A percentile compares a stretch with the other conserved stretches of the same genome.
Conservation (phyloP, 2,329 filamentous ascomycete species). For the Xylariaceae sp. region DNA sequence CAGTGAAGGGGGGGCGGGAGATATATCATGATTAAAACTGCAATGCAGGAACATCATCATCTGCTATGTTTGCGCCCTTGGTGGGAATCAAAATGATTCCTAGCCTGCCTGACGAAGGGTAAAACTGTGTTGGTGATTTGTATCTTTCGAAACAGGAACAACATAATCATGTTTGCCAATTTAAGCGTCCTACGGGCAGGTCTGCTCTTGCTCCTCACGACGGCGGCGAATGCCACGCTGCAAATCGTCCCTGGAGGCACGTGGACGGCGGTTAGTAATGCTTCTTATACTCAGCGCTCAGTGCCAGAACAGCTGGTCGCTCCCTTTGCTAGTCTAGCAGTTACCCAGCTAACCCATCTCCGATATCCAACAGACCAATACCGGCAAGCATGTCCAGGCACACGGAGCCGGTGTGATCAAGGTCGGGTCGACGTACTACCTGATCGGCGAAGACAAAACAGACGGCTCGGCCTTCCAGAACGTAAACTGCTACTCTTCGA, state of each 20-base stretch:
- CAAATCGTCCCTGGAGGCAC: constrained; percentile 29
- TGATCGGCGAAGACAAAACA: constrained; percentile 66
- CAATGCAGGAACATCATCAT: too few species aligned
- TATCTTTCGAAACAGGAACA: too few species aligned
- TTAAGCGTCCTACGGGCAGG: constrained; percentile 3
- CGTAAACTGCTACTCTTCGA: constrained; percentile 62
- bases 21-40: too few species aligned
- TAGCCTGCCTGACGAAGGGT: too few species aligned
- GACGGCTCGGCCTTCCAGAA: constrained; percentile 56
- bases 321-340: too few species aligned
- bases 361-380: constrained; percentile 11
- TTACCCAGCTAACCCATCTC: not conserved
- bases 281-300: too few species aligned
- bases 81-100: too few species aligned
- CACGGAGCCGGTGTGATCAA: constrained; percentile 61
- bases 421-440: constrained; percentile 55
- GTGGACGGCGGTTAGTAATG: constrained; percentile 24
- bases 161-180: constrained; percentile 10
- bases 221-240: constrained; percentile 22
- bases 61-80: too few species aligned
- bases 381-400: constrained; percentile 53
- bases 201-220: constrained; percentile 22
- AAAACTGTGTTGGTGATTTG: too few species aligned
- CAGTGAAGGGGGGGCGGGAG: too few species aligned
- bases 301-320: too few species aligned